Percentiles rank a stretch among this genome's conserved stretches.
Evolutionary conservation across 202 grass and related monocot species (phyloP).

Genomic region (Dendrocalamus latiflorus): DNA sequence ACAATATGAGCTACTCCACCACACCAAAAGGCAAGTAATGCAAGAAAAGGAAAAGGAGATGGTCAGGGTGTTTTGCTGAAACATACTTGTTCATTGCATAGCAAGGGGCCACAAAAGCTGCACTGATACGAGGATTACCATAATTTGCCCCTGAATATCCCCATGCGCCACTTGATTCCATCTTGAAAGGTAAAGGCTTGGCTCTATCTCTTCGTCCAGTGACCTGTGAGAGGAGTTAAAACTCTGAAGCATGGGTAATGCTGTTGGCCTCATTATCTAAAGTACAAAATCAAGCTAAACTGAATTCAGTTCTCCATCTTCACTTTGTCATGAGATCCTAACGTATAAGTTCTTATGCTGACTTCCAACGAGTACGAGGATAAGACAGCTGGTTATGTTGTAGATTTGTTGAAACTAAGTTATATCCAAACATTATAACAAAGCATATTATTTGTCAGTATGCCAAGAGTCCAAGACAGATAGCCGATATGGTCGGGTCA

Average conservation of each 20-base stretch:
- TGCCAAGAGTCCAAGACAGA: not conserved
- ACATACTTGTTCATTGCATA: conserved; percentile 94
- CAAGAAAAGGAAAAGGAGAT: not conserved
- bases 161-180: conserved; percentile 92
- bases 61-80: not conserved
- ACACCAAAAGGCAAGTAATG: not conserved
- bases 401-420: not conserved
- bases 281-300: not conserved
- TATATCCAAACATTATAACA: not conserved
- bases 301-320: not conserved
- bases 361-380: not conserved
- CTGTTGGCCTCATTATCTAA: not conserved
- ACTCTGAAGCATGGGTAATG: not conserved
- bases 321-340: not conserved
- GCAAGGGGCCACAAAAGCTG: conserved; percentile 86
- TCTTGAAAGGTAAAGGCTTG: conserved; percentile 82
- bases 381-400: not conserved
- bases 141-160: conserved; percentile 81
- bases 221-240: conserved; percentile 49
- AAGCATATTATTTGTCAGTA: not conserved
- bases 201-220: conserved; percentile 95
- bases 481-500: not conserved
- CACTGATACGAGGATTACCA: conserved; percentile 78
- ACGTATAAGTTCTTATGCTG: not conserved
- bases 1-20: not conserved